These are phyloP conservation scores for Ormosia emarginata DNA, from an alignment of 306 rosid species.

Conservation along the genomic window DNA sequence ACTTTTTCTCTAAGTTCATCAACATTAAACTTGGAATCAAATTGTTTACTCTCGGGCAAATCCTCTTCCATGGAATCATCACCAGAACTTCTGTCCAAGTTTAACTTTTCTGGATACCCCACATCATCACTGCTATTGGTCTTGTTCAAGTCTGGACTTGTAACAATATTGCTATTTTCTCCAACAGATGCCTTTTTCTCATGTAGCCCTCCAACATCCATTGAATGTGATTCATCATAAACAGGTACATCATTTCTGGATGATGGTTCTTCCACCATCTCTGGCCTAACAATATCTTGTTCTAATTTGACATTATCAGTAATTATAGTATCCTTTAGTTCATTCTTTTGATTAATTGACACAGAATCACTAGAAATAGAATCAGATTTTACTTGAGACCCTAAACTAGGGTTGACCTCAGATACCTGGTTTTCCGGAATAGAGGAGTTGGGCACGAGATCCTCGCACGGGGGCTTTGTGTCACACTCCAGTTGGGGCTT, in stretches of 20 bases:
- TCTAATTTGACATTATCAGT: conserved; percentile 99
- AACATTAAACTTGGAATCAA: conserved; percentile 65
- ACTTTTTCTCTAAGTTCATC: conserved; percentile 50
- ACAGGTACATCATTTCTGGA: conserved; percentile 67
- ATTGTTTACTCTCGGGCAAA: conserved; percentile 73
- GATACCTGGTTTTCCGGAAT: conserved; percentile 86
- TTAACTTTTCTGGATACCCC: conserved; percentile 84
- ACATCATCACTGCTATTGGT: conserved; percentile 49
- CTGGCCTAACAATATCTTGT: conserved; percentile 84
- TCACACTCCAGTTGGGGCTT: conserved; percentile 54
- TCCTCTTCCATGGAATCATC: conserved; percentile 99
- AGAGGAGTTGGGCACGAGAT: conserved; percentile 52
- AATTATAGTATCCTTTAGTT: conserved; percentile 98
- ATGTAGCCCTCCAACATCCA: conserved; percentile 50
- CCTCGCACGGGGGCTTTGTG: conserved; percentile 46
- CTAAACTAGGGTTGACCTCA: conserved; percentile 98
- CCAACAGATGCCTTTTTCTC: conserved; percentile 38
- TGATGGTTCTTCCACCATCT: conserved; percentile 99
- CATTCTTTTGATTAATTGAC: conserved; percentile 98
- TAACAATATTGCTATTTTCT: conserved; percentile 46
- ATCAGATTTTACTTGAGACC: conserved; percentile 97
- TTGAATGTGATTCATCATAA: conserved; percentile 71
- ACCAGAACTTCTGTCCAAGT: conserved; percentile 96
- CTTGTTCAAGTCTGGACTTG: conserved; percentile 44
- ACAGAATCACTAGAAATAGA: conserved; percentile 98